phyloP scores from a whole-genome alignment of 1,284 basidiomycete genomes.

The Malassezia slooffiae region DNA sequence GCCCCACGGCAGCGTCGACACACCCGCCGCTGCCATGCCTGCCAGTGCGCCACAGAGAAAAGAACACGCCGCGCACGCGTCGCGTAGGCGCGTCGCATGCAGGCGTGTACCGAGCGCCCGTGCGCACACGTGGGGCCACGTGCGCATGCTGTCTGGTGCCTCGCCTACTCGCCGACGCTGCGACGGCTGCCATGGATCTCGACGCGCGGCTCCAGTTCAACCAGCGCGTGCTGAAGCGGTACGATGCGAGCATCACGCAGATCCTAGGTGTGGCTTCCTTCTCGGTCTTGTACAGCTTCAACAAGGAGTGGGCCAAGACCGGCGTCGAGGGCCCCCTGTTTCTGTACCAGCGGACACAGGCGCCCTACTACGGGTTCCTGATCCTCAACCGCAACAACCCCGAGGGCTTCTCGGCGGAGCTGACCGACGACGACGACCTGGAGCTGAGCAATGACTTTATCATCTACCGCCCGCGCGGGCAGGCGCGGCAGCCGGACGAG shows the following conservation, averaged over 20 bases:
- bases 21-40: no score
- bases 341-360: conserved; percentile 59
- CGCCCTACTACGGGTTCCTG: conserved; percentile 70
- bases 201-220: conserved; percentile 50
- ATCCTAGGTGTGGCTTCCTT: conserved; percentile 77
- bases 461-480: conserved; percentile 59
- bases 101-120: no score
- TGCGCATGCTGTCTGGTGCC: no score
- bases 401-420: conserved; percentile 65
- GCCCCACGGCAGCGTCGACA: no score
- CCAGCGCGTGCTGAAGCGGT: conserved; percentile 66
- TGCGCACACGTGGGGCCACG: no score
- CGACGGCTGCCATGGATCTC: conserved; percentile 17
- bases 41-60: no score
- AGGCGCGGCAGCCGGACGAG: conserved; percentile 6
- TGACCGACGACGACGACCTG: conserved; percentile 69
- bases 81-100: no score
- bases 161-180: no score
- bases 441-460: conserved; percentile 56
- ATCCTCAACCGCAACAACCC: conserved; percentile 76
- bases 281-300: conserved; percentile 51
- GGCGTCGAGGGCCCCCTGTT: conserved; percentile 80
- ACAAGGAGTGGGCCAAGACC: conserved; percentile 55
- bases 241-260: conserved; percentile 65
- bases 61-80: no score